Base-by-base conservation (phyloP, 352 stramenopile genomes). In the Globisporangium cystogenes region DNA sequence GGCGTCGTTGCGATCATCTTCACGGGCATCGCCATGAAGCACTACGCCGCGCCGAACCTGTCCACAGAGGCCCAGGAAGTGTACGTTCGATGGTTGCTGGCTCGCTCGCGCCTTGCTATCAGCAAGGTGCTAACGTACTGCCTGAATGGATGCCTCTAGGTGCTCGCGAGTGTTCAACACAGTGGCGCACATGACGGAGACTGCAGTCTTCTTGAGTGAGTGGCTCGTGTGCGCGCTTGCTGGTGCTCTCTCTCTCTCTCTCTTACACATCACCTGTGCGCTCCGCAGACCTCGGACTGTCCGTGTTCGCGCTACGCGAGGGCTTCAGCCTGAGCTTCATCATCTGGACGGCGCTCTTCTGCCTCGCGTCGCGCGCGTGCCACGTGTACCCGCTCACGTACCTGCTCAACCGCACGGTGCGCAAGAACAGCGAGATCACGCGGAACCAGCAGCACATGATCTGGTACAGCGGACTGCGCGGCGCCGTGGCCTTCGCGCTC, bases 1-100 rank as follows among this genome's bases (percentile, higher is more conserved):
- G 91, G 91, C 26, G 96, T 98, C 60, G 91, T 98, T 14, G 88
- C 88, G 0, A 96, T 98, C 64, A 87, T 98, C 47, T 97, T 98
- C 50, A 87, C 87, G 18, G 94, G 83, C 40, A 93, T 98, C 29
- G 72, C 87, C 7, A 93, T 94, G 68, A 94, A 95, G 67, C 76
- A 94, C 52, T 98, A 97, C 59, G 83, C 85, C 0, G 72, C 74
- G 14, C 83, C 86, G 1, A 98, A 98, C 57, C 60, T 98, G 37
- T 82, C 77, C 0, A 59, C 68, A 1, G 81, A 93, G 60, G 80
- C 76, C 27, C 82, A 87, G 29, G 81, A 91, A 53, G 72, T 91
- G 84, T 93, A 78, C 60, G 74, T 73, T 7, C 42, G 4, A 60
- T 2, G 27, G 18, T 8, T 15, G 5, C 54, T 39, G 20, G 5